Evolutionary conservation across 345 rosid genomes (phyloP).

Genomic region (Mercurialis annua): DNA sequence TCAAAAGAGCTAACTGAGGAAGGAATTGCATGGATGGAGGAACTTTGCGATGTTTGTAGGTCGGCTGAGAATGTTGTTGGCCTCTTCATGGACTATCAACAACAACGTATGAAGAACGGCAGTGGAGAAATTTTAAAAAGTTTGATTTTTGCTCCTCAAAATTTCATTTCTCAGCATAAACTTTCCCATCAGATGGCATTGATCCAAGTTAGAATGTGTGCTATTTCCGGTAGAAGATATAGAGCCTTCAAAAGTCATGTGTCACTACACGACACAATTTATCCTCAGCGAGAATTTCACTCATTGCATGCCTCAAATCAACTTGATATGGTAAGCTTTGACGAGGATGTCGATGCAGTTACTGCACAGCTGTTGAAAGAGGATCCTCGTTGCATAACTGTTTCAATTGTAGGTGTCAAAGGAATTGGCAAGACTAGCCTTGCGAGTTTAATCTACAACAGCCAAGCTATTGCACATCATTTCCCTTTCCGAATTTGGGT

Average conservation of each 20-base stretch:
- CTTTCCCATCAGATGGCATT: background rate
- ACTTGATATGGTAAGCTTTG: background rate
- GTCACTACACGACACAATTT: too few relatives aligned
- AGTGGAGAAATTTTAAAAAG: background rate
- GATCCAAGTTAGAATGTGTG: background rate
- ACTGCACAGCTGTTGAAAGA: background rate
- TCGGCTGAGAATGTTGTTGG: constrained; percentile 2
- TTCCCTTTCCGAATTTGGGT: constrained; percentile 11
- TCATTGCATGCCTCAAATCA: background rate
- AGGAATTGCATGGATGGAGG: background rate
- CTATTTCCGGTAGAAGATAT: background rate
- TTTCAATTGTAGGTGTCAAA: constrained; percentile 19
- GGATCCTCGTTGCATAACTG: constrained; percentile 5
- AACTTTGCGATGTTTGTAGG: background rate
- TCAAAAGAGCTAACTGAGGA: background rate
- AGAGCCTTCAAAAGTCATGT: background rate
- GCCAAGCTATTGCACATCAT: constrained; percentile 1
- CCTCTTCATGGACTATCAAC: background rate
- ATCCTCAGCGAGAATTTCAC: too few relatives aligned
- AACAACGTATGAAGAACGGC: background rate
- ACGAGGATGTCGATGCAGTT: constrained; percentile 1
- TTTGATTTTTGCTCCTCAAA: background rate
- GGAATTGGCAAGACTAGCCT: constrained; percentile 23
- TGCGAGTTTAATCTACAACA: constrained; percentile 9
- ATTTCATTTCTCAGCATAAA: background rate